Percentiles rank a stretch among this genome's conserved stretches.
These are phyloP conservation scores for Hypoxylon rubiginosum DNA, from an alignment of 2,329 filamentous ascomycete genomes.

Conservation along the genomic window DNA sequence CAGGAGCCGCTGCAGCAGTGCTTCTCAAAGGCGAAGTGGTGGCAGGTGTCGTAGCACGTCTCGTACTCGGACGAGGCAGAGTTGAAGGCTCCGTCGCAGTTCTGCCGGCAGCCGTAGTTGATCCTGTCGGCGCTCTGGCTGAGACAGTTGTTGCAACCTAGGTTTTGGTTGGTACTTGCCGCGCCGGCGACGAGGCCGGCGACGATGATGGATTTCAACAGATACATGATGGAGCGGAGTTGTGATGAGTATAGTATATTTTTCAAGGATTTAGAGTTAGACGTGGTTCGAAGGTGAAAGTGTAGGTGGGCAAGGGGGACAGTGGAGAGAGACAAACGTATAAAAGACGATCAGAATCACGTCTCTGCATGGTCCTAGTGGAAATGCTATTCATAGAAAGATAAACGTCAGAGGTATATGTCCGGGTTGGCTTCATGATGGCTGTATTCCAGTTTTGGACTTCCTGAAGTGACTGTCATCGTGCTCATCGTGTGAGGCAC, in stretches of 20 bases:
- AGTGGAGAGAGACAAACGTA: neutral
- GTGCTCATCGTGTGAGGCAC: neutral
- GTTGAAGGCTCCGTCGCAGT: conserved; percentile 1
- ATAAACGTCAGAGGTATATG: neutral
- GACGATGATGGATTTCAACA: neutral
- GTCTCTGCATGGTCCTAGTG: neutral
- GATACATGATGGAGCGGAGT: neutral
- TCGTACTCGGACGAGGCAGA: neutral
- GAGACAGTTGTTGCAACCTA: conserved; percentile 1
- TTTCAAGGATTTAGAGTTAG: neutral
- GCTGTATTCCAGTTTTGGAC: neutral
- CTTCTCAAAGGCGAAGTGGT: neutral
- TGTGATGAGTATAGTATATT: neutral
- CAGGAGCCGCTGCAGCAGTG: conserved; percentile 6
- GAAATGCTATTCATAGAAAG: neutral
- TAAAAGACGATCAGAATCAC: neutral
- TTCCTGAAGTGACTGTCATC: neutral
- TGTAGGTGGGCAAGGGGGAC: neutral
- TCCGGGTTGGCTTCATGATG: neutral
- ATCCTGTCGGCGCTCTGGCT: neutral
- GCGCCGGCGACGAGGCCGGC: neutral
- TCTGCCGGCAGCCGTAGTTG: neutral
- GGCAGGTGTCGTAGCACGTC: neutral
- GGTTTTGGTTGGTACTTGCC: neutral
- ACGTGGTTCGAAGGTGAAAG: neutral